Conservation (phyloP, 768 basidiomycete species). For the Serendipita vermifera region DNA sequence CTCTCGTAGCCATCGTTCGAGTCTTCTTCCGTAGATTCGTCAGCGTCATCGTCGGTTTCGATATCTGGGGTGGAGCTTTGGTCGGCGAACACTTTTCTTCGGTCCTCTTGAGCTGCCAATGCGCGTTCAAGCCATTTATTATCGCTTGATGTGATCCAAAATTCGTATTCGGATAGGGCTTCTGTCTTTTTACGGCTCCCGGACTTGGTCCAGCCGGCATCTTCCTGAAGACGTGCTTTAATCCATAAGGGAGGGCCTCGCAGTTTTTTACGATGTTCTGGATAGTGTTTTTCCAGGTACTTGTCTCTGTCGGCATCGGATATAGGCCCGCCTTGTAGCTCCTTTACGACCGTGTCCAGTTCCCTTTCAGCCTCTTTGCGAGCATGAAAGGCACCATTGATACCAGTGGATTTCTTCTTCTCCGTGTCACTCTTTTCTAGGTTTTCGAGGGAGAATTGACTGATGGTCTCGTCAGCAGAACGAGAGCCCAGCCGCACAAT, state of each 20-base stretch:
- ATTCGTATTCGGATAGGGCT: constrained; percentile 30
- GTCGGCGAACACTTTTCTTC: background rate
- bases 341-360: constrained; percentile 36
- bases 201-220: background rate
- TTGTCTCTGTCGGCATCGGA: constrained; percentile 28
- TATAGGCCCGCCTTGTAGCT: constrained; percentile 26
- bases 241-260: constrained; percentile 36
- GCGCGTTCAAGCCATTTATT: constrained; percentile 27
- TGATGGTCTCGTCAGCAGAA: constrained; percentile 46
- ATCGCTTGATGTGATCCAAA: constrained; percentile 36
- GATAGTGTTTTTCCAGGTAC: constrained; percentile 34
- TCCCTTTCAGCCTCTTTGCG: constrained; percentile 36
- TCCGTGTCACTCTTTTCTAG: constrained; percentile 32
- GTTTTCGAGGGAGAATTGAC: constrained; percentile 45
- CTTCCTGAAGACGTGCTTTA: background rate
- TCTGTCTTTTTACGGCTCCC: background rate
- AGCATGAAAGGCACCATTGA: constrained; percentile 24
- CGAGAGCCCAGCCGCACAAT: constrained; percentile 60
- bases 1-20: background rate
- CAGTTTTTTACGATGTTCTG: constrained; percentile 37
- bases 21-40: background rate
- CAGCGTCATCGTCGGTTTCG: background rate
- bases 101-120: background rate
- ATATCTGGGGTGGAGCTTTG: too few species aligned
- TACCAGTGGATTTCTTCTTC: constrained; percentile 25